Base-by-base conservation (phyloP, 2,329 filamentous ascomycete genomes). In the Delphinella strobiligena region DNA sequence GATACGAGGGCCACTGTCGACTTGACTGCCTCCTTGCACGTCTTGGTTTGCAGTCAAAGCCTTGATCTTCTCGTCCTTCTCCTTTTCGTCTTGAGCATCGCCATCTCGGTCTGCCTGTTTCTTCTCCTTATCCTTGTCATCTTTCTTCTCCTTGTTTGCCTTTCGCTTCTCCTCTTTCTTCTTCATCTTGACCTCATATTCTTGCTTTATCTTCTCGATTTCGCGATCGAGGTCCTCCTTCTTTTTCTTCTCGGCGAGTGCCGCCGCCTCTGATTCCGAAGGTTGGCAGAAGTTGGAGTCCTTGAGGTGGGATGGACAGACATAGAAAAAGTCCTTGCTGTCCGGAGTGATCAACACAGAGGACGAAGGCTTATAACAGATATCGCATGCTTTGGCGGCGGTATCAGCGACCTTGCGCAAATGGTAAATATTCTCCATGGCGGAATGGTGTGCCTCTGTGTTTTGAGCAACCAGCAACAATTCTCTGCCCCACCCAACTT, bases 341-440 rank as follows among this genome's bases (percentile, higher is more conserved):
- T 93, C 87, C 0, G 83, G 75, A 7, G 87, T 93, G 50, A 94
- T 84, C 40, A 98, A 68, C 14, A 96, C 89, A 48, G 81, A 93
- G 5, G 80, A 77, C 43, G 80, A 86, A 7, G 83, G 82, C 62
- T 91, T 93, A 68, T 81, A 93, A 69, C 91, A 96, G 47, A 96
- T 77, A 61, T 86, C 82, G 62, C 91, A 98, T 36, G 84, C 71
- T 61, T 84, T 93, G 10, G 84, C 74, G 1, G 81, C 74, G n/a
- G 77, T 74, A 19, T 93, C 86, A 10, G 87, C 87, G 27, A 96
- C 89, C 50, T 78, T 84, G 36, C 89, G 82, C 48, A 88, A 82
- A 47, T 84, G 78, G 64, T 89, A 96, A 19, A 82, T 61, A 55
- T 96, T 96, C 31, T 54, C 53, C 49, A 53, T 55, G 9, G 19